Percentiles rank a stretch among this genome's conserved stretches.
Evolutionary conservation across 2,329 filamentous ascomycete genomes (phyloP).

Genomic region (Emmonsiellopsis sp.): DNA sequence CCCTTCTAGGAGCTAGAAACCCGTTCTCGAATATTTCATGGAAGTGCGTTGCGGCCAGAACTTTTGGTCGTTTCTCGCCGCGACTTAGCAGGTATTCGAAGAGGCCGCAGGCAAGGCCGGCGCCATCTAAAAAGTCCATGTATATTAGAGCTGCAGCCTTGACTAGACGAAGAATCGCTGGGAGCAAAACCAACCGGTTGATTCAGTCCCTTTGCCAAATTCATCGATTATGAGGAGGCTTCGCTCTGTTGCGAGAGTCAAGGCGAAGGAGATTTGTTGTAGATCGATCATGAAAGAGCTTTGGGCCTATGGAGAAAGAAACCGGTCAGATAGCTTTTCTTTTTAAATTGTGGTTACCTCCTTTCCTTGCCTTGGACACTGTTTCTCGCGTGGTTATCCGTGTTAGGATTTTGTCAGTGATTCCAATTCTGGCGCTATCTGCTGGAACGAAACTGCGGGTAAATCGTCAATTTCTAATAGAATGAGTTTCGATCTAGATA

Average conservation of each 20-base stretch:
- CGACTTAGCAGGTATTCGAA: constrained; percentile 48
- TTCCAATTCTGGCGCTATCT: constrained; percentile 61
- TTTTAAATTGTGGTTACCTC: background rate
- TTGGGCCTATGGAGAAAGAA: constrained; percentile 36
- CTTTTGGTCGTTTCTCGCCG: constrained; percentile 44
- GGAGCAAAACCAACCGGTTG: constrained; percentile 31
- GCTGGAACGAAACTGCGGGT: constrained; percentile 71
- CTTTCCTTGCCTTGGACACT: constrained; percentile 42
- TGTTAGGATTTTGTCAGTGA: constrained; percentile 89
- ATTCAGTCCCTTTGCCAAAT: constrained; percentile 65
- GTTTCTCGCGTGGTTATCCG: constrained; percentile 67
- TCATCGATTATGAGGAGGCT: constrained; percentile 89
- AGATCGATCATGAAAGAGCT: constrained; percentile 73
- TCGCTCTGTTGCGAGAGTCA: constrained; percentile 62
- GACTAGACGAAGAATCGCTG: background rate
- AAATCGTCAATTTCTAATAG: background rate
- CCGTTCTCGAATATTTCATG: constrained; percentile 48
- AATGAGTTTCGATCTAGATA: constrained; percentile 4
- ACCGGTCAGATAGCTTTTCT: background rate
- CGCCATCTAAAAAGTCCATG: constrained; percentile 42
- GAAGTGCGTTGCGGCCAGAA: constrained; percentile 54
- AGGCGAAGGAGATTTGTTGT: constrained; percentile 70
- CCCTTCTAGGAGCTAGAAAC: constrained; percentile 38
- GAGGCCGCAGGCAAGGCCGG: constrained; percentile 53
- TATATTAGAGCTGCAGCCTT: background rate